A percentile compares a stretch with the other conserved stretches of the same genome.
Conservation (phyloP, 257 asterid genomes). For the Solanum peruvianum region DNA sequence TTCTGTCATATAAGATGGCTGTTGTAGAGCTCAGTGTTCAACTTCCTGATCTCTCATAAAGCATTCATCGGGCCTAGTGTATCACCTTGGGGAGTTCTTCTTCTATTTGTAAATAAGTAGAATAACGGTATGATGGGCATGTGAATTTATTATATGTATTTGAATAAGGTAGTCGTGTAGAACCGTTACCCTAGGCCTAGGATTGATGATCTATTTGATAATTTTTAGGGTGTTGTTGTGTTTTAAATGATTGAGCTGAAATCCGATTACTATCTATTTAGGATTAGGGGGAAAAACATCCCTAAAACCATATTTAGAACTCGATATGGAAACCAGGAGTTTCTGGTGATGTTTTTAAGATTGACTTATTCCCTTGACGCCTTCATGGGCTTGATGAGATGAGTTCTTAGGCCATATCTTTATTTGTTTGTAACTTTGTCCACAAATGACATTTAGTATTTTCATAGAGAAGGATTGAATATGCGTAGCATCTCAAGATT, state of each 20-base stretch:
- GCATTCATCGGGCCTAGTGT: too few relatives aligned
- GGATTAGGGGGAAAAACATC: background rate
- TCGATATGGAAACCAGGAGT: too few relatives aligned
- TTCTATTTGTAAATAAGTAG: background rate
- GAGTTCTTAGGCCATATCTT: background rate
- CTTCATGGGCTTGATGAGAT: background rate
- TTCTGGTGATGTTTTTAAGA: background rate
- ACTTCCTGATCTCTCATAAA: too few relatives aligned
- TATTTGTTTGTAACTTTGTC: too few relatives aligned
- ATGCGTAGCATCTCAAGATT: background rate
- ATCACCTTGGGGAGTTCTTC: background rate
- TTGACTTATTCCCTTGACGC: too few relatives aligned
- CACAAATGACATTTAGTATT: background rate
- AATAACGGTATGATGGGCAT: too few relatives aligned
- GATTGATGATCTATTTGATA: background rate
- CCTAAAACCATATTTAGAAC: background rate
- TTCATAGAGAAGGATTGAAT: too few relatives aligned
- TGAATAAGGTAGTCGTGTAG: background rate
- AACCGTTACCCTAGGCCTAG: background rate
- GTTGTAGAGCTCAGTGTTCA: too few relatives aligned
- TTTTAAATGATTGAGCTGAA: too few relatives aligned
- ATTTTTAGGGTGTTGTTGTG: background rate
- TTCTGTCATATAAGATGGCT: too few relatives aligned
- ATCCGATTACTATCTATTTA: background rate
- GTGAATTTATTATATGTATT: background rate